Conservation (phyloP, 169 alveolate genomes). For the Cyclospora cayetanensis region DNA sequence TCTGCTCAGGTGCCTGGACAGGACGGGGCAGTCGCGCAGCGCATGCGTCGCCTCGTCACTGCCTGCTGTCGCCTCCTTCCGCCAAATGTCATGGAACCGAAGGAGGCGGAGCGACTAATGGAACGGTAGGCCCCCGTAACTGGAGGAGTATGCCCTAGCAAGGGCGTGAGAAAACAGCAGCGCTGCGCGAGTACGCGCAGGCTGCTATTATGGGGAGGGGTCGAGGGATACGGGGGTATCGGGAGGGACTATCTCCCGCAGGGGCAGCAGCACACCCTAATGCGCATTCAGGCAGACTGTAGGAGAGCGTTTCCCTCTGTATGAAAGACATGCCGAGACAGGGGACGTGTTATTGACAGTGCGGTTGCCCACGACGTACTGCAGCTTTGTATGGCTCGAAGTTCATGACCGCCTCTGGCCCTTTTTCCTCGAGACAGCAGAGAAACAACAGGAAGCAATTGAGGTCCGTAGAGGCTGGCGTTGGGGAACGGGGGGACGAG, state of each 20-base stretch:
- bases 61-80: conserved; percentile 40
- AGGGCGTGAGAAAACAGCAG: background rate
- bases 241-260: background rate
- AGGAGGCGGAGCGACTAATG: conserved; percentile 3
- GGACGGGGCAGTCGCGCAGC: conserved; percentile 19
- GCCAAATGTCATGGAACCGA: background rate
- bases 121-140: background rate
- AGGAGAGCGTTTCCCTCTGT: background rate
- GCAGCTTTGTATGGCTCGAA: conserved; percentile 42
- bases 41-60: conserved; percentile 10
- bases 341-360: too few relatives aligned
- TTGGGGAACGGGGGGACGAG: too few relatives aligned
- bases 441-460: background rate
- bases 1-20: conserved; percentile 14
- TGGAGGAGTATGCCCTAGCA: background rate
- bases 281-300: background rate
- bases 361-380: too few relatives aligned
- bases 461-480: background rate
- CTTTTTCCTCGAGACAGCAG: conserved; percentile 8
- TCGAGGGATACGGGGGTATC: background rate
- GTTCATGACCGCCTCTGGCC: conserved; percentile 44
- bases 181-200: too few relatives aligned
- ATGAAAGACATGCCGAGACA: background rate
- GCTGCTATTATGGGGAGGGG: too few relatives aligned
- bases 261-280: conserved; percentile 21